Conservation (phyloP, 2,329 filamentous ascomycete species). For the Beauveria rudraprayagi region DNA sequence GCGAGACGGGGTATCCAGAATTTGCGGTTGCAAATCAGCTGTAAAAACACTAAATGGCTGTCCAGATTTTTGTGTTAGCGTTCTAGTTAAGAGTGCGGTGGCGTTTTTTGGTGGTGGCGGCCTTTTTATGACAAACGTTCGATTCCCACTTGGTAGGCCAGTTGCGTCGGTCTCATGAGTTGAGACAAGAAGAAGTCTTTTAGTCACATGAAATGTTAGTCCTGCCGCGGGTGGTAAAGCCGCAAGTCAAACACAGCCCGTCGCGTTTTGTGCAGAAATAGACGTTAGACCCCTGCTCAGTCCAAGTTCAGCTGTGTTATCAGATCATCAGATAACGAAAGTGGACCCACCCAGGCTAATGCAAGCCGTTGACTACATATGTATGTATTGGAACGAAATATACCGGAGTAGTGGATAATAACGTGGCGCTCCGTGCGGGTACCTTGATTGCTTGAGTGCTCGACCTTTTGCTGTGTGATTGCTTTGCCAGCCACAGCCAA, state of each 20-base stretch:
- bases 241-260: neutral
- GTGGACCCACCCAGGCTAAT: neutral
- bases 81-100: neutral
- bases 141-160: neutral
- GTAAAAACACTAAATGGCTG: neutral
- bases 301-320: conserved; percentile 5
- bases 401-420: no score
- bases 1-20: conserved; percentile 16
- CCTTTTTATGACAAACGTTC: neutral
- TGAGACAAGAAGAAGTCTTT: neutral
- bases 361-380: neutral
- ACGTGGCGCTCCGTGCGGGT: no score
- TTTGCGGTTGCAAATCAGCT: neutral
- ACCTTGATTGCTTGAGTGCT: no score
- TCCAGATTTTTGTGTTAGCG: neutral
- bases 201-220: neutral
- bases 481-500: neutral
- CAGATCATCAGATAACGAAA: conserved; percentile 12
- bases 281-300: neutral
- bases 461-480: no score
- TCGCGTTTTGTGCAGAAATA: neutral
- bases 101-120: neutral
- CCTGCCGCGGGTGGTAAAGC: neutral
- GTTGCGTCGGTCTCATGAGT: neutral
- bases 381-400: no score